Conservation (phyloP, 768 basidiomycete genomes). For the Lactarius evosmus region DNA sequence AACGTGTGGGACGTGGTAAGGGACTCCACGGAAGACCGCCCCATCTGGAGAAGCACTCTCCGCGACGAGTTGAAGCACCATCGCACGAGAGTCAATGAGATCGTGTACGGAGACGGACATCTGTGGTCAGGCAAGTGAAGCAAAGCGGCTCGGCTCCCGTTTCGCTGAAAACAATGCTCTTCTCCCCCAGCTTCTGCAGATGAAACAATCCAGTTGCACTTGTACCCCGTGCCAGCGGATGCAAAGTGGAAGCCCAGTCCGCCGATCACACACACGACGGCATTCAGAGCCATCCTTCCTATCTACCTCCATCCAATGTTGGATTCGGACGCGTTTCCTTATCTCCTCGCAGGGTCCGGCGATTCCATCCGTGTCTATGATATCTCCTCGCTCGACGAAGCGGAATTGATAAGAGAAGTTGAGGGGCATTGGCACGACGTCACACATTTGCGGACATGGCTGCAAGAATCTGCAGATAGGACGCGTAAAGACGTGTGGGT, state of each 20-base stretch:
- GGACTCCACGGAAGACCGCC: constrained; percentile 41
- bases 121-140: constrained; percentile 78
- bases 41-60: constrained; percentile 51
- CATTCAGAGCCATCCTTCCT: constrained; percentile 73
- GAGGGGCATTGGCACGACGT: constrained; percentile 94
- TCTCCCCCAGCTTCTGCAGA: constrained; percentile 74
- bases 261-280: constrained; percentile 55
- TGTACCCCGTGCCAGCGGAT: constrained; percentile 39
- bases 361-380: constrained; percentile 83
- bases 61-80: constrained; percentile 64
- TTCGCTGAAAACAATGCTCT: not conserved
- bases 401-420: constrained; percentile 65
- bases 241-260: constrained; percentile 40
- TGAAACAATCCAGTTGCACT: constrained; percentile 68
- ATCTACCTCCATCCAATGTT: constrained; percentile 51
- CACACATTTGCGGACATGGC: constrained; percentile 71
- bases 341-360: constrained; percentile 78
- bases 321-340: constrained; percentile 52
- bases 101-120: constrained; percentile 61
- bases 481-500: constrained; percentile 73
- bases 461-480: constrained; percentile 47
- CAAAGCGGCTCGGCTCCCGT: not conserved
- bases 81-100: constrained; percentile 78
- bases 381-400: constrained; percentile 61
- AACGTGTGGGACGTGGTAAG: constrained; percentile 69